phyloP scores from a whole-genome alignment of 2,329 filamentous ascomycete genomes.

The Periconia sp. region DNA sequence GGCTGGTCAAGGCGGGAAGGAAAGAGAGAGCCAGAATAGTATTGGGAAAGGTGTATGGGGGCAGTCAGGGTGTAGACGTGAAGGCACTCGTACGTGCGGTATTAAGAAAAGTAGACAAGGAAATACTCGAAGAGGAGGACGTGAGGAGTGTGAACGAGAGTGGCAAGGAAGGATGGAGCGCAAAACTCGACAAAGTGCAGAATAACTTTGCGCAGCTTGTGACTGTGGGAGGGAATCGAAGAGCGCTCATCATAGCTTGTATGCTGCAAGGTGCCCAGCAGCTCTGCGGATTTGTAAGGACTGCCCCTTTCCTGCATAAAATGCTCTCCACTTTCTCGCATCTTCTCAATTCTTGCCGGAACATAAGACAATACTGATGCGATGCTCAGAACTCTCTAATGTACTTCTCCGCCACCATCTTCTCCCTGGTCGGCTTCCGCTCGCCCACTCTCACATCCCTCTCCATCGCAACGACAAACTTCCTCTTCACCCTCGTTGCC shows the following conservation, averaged over 20 bases:
- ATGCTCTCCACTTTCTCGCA: no score
- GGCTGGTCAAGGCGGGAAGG: constrained; percentile 75
- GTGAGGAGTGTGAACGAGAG: constrained; percentile 45
- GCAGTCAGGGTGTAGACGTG: constrained; percentile 30
- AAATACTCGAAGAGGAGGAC: constrained; percentile 74
- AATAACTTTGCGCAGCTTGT: constrained; percentile 61
- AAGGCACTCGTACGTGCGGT: constrained; percentile 63
- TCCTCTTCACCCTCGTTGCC: constrained; percentile 53
- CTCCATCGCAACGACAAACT: constrained; percentile 53
- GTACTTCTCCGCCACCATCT: constrained; percentile 58
- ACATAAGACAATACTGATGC: no score
- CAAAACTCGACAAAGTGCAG: constrained; percentile 55
- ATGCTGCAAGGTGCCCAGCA: constrained; percentile 88
- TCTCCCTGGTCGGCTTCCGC: constrained; percentile 53
- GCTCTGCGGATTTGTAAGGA: constrained; percentile 66
- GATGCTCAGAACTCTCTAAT: constrained; percentile 53
- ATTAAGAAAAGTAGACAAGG: constrained; percentile 72
- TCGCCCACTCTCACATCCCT: constrained; percentile 54
- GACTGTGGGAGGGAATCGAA: constrained; percentile 60
- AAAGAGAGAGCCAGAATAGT: constrained; percentile 68
- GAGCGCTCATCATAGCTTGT: constrained; percentile 84
- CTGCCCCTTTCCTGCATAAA: no score
- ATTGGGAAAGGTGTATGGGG: constrained; percentile 67
- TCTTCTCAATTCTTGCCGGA: no score
- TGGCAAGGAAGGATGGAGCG: constrained; percentile 34